Conservation (phyloP, 2,329 filamentous ascomycete genomes). For the Hymenoscyphus repandus region DNA sequence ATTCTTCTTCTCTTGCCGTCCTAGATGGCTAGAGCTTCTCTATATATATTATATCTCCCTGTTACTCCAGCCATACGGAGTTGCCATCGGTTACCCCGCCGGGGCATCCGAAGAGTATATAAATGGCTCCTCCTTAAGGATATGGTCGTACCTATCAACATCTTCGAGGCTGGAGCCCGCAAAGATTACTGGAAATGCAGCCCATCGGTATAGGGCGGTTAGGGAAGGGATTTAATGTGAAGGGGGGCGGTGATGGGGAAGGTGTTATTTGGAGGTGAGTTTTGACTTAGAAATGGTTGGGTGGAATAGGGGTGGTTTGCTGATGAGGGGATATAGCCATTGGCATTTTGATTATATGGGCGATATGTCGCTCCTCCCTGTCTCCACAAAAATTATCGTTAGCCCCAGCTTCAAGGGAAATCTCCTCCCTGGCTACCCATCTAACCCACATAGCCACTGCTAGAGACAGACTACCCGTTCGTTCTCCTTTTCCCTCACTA, state of each 20-base stretch:
- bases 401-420: conserved; percentile 44
- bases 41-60: too few relatives aligned
- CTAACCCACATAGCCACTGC: conserved; percentile 32
- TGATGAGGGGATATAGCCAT: conserved; percentile 31
- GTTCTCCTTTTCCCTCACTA: not conserved
- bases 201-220: not conserved
- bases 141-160: not conserved
- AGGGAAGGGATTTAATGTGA: conserved; percentile 3
- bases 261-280: conserved; percentile 6
- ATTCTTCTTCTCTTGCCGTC: too few relatives aligned
- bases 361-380: conserved; percentile 41
- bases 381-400: conserved; percentile 41
- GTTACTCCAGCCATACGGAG: too few relatives aligned
- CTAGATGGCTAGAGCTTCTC: too few relatives aligned
- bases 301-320: not conserved
- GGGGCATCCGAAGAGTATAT: too few relatives aligned
- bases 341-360: conserved; percentile 49
- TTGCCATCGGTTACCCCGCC: too few relatives aligned
- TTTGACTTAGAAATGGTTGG: not conserved
- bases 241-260: not conserved
- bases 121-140: not conserved
- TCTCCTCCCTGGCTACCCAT: conserved; percentile 43
- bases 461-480: conserved; percentile 32
- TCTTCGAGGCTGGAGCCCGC: conserved; percentile 10
- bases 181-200: conserved; percentile 10